These are phyloP conservation scores for Begonia peltatifolia DNA, from an alignment of 306 rosid genomes.

Conservation along the genomic window DNA sequence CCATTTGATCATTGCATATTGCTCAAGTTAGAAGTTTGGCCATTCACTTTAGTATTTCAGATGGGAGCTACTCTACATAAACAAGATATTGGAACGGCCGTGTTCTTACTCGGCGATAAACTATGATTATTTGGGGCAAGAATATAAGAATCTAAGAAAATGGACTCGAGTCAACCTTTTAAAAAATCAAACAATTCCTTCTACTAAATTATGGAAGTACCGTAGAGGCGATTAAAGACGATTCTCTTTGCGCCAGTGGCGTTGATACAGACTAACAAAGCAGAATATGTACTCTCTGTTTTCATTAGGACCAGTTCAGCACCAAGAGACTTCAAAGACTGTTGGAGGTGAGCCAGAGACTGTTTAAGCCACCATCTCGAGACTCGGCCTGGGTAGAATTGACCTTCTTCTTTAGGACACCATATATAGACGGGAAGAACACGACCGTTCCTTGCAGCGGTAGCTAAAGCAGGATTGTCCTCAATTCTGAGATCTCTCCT, in stretches of 20 bases:
- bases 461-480: slow-evolving; percentile 85
- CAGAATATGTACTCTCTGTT: slow-evolving; percentile 44
- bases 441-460: slow-evolving; percentile 75
- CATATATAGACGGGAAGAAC: slow-evolving; percentile 74
- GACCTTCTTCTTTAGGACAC: slow-evolving; percentile 85
- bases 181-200: too few relatives aligned
- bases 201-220: slow-evolving; percentile 16
- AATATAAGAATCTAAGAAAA: too few relatives aligned
- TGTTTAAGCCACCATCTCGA: slow-evolving; percentile 98
- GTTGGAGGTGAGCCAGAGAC: slow-evolving; percentile 57
- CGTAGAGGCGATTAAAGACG: slow-evolving; percentile 78
- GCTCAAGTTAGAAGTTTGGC: too few relatives aligned
- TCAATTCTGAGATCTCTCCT: slow-evolving; percentile 95
- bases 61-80: too few relatives aligned
- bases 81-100: too few relatives aligned
- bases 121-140: too few relatives aligned
- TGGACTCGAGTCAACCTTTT: too few relatives aligned
- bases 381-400: slow-evolving; percentile 77
- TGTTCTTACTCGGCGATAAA: too few relatives aligned
- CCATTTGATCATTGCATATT: too few relatives aligned
- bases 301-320: slow-evolving; percentile 65
- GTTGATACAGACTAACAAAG: slow-evolving; percentile 57
- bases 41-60: too few relatives aligned
- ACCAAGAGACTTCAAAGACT: slow-evolving; percentile 76
- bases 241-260: slow-evolving; percentile 66